These are phyloP conservation scores for Penicillium crystallinum DNA, from an alignment of 495 filamentous ascomycete genomes.

Conservation along the genomic window DNA sequence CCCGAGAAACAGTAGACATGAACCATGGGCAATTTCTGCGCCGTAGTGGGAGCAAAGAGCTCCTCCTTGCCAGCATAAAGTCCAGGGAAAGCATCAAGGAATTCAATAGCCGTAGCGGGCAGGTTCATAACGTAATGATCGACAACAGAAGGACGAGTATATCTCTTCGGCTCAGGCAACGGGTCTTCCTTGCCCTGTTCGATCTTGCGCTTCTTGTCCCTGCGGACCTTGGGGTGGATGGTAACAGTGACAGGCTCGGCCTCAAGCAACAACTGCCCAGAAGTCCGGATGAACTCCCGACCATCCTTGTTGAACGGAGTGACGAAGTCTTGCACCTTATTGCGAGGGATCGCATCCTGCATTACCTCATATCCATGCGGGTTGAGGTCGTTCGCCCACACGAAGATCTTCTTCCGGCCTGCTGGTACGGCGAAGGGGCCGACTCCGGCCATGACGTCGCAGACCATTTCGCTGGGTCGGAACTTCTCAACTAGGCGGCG, in stretches of 20 bases:
- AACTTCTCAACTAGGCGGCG: slow-evolving; percentile 73
- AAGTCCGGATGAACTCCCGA: slow-evolving; percentile 66
- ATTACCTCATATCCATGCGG: slow-evolving; percentile 76
- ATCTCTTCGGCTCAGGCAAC: slow-evolving; percentile 39
- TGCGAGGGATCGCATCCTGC: slow-evolving; percentile 60
- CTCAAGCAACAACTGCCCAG: slow-evolving; percentile 57
- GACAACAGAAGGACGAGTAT: slow-evolving; percentile 60
- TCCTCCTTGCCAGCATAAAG: slow-evolving; percentile 64
- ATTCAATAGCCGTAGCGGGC: slow-evolving; percentile 78
- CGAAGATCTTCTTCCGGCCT: slow-evolving; percentile 83
- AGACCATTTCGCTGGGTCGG: slow-evolving; percentile 77
- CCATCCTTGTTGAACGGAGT: slow-evolving; percentile 76
- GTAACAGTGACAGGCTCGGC: slow-evolving; percentile 40
- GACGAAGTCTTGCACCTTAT: slow-evolving; percentile 78
- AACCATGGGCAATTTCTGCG: slow-evolving; percentile 63
- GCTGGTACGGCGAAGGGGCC: slow-evolving; percentile 94
- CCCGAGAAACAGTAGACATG: slow-evolving; percentile 89
- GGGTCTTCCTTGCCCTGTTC: slow-evolving; percentile 14
- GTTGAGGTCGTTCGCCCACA: slow-evolving; percentile 97
- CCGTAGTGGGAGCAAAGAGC: slow-evolving; percentile 59
- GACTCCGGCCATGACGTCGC: slow-evolving; percentile 96
- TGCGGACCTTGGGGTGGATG: slow-evolving; percentile 34
- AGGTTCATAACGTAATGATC: slow-evolving; percentile 97
- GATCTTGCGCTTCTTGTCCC: slow-evolving; percentile 19
- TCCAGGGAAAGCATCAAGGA: slow-evolving; percentile 80